phyloP scores from a whole-genome alignment of 1,139 yeast genomes.

The Petasospora fabianii region DNA sequence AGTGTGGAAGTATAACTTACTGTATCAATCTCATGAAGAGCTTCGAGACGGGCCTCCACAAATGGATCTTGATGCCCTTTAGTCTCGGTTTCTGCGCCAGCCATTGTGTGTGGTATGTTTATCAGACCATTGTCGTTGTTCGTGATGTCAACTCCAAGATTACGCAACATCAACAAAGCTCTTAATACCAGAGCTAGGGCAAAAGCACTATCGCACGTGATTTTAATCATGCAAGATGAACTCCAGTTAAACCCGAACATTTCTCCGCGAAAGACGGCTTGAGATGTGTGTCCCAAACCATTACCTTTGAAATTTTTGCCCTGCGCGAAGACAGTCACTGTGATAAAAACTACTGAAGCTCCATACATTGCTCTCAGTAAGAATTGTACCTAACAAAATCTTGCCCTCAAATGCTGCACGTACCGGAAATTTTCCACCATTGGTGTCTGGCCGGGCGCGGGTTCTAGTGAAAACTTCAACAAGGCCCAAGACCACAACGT shows the following conservation, averaged over 20 bases:
- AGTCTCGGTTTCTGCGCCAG: conserved; percentile 2
- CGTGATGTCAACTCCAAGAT: too few relatives aligned
- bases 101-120: background rate
- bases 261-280: too few relatives aligned
- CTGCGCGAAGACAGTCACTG: conserved; percentile 20
- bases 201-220: background rate
- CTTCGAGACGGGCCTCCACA: conserved; percentile 44
- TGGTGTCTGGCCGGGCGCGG: background rate
- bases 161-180: too few relatives aligned
- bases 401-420: conserved; percentile 3
- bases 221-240: too few relatives aligned
- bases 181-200: background rate
- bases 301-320: too few relatives aligned
- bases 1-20: conserved; percentile 15
- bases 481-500: background rate
- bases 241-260: too few relatives aligned
- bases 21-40: conserved; percentile 41
- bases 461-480: conserved; percentile 6
- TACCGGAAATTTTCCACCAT: conserved; percentile 5
- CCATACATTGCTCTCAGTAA: conserved; percentile 20
- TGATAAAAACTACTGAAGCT: conserved; percentile 17
- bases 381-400: conserved; percentile 22
- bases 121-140: background rate
- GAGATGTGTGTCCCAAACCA: background rate
- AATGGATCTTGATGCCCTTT: conserved; percentile 28